Percentiles rank a stretch among this genome's conserved stretches.
These are phyloP conservation scores for Dendrocalamus latiflorus DNA, from an alignment of 202 grass and related monocot species.

Conservation along the genomic window DNA sequence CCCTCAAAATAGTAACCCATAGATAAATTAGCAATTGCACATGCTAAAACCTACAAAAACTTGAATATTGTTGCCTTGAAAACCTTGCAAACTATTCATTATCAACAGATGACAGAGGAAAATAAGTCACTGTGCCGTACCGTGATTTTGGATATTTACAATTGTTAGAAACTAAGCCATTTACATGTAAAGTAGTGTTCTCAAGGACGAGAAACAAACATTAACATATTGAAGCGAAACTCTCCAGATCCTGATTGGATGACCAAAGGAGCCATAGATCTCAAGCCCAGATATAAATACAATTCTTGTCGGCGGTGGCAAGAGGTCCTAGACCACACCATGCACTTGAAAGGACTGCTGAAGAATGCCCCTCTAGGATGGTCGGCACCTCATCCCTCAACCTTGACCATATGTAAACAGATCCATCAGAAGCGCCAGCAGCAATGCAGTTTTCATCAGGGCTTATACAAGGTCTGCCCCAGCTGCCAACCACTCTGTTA, in stretches of 20 bases:
- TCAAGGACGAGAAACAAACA: not conserved
- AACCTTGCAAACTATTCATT: not conserved
- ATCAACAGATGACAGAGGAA: not conserved
- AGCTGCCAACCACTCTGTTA: slow-evolving; percentile 54
- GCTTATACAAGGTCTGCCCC: slow-evolving; percentile 76
- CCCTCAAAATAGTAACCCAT: not conserved
- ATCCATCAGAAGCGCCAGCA: slow-evolving; percentile 73
- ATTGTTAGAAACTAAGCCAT: slow-evolving; percentile 1
- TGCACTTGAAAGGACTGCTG: slow-evolving; percentile 54
- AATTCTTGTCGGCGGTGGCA: slow-evolving; percentile 72
- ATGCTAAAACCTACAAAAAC: not conserved
- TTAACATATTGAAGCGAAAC: slow-evolving; percentile 8
- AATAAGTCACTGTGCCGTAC: not conserved
- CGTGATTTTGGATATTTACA: slow-evolving; percentile 33
- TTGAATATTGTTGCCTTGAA: not conserved
- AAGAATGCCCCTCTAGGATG: slow-evolving; percentile 70
- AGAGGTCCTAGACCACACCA: slow-evolving; percentile 70
- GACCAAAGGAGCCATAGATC: not conserved
- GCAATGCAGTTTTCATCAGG: slow-evolving; percentile 72
- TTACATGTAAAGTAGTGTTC: slow-evolving; percentile 27
- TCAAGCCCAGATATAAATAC: slow-evolving; percentile 94
- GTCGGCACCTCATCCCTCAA: slow-evolving; percentile 38
- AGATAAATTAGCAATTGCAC: not conserved
- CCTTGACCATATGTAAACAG: slow-evolving; percentile 81
- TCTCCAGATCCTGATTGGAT: slow-evolving; percentile 8